Percentiles rank a stretch among this genome's conserved stretches.
phyloP scores from a whole-genome alignment of 176 grass and related monocot species.

The Miscanthus lutarioriparius region DNA sequence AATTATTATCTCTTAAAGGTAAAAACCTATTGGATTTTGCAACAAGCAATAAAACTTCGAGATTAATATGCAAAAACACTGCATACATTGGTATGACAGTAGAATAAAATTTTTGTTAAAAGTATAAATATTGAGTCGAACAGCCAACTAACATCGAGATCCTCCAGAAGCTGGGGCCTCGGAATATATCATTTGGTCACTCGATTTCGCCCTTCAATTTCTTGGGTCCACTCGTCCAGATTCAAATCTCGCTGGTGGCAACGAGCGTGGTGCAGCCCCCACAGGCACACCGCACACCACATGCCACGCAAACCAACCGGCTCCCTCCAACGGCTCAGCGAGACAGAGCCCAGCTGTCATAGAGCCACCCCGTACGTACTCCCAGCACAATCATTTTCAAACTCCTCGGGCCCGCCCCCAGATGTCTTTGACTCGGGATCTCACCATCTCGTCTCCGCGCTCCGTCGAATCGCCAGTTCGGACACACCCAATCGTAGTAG shows the following conservation, averaged over 20 bases:
- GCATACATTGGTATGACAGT: no score
- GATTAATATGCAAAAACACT: no score
- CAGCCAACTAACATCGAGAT: background rate
- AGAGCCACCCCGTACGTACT: background rate
- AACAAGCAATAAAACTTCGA: background rate
- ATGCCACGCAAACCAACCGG: background rate
- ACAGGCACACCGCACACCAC: background rate
- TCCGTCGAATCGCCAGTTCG: background rate
- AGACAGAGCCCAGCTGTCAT: constrained; percentile 23
- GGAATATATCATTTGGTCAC: background rate
- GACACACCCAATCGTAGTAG: background rate
- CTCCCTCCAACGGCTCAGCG: constrained; percentile 21
- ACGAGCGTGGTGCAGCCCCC: background rate
- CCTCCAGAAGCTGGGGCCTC: background rate
- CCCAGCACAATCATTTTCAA: constrained; percentile 23
- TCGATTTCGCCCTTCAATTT: background rate
- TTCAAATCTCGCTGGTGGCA: constrained; percentile 35
- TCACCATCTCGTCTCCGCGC: no score
- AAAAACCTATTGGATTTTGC: background rate
- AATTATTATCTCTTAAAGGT: background rate
- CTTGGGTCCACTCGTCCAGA: background rate
- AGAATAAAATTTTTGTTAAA: no score
- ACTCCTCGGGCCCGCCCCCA: background rate
- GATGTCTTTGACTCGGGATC: constrained; percentile 29
- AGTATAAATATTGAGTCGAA: no score